Base-by-base conservation (phyloP, 805 yeast species). In the Ogataea parapolymorpha region DNA sequence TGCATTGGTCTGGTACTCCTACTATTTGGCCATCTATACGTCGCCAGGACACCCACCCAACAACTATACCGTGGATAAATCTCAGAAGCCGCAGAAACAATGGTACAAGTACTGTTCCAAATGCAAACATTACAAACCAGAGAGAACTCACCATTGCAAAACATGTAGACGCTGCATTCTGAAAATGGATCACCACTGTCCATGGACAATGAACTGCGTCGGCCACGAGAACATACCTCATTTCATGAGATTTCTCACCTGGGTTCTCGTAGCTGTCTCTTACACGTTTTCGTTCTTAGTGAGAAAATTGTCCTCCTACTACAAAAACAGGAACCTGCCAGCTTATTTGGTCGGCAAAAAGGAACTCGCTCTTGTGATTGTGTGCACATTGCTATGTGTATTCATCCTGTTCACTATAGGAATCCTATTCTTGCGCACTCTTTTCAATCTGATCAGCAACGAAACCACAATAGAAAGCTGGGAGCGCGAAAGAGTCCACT, bases 151-250 rank as follows among this genome's bases (percentile, higher is more conserved):
- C 58, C 96, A 89, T 64, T 89, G 96, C 60, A 82, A 82, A 52
- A 73, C 77, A 1, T 87, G 95, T 56, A 69, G 75, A n/a, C 52
- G 47, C 29, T 89, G 96, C 61, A 82, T 89, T n/a, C 59, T 89
- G 42, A 75, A 77, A 56, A 90, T 89, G 96, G 97, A 89, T 60
- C 97, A 89, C 59, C 96, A 89, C 64, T 82, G 83, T 58, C 96
- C 96, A 0, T 90, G 96, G 96, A 87, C 95, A 0, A 75, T 78
- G 61, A 90, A 86, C 57, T 90, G 96, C 57, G 91, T 90, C 15
- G 97, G 97, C 0, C 79, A 78, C 56, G 60, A 62, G 0, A 90
- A 90, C 56, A 69, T 78, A 59, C 87, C 95, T 0, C 90, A 86
- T 58, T 90, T 90, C 58, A 53, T 85, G 47, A 67, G 96, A 40